Evolutionary conservation across 139 green algal species (phyloP), one percentile per base, ranked within the genome.

Genomic region (Haematococcus sp.): DNA sequence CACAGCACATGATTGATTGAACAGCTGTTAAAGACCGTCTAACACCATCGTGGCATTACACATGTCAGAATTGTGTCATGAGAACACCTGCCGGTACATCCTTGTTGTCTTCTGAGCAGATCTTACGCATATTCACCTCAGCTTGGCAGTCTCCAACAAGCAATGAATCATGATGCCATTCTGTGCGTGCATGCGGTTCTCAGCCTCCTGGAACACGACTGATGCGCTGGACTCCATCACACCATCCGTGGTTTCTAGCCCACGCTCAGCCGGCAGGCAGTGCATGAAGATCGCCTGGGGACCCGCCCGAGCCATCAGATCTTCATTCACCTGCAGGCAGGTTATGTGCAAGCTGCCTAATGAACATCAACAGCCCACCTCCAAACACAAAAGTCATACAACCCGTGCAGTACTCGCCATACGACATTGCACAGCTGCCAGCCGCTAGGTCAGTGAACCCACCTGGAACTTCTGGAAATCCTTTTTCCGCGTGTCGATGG

Each of bases 131-230:
- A 7, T 49, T 49, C 11, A 49, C 33, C 35, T 56, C 32, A 58
- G 31, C 63, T 68, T 68, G 60, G 16, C 16, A 16, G 70, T 76
- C 19, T 32, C 55, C 59, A 63, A 66, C 56, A 90, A 23, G 68
- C 84, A 89, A 74, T 97, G 91, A 58, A 98, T 74, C 89, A 98
- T 91, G 67, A 98, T 85, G 68, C 90, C 93, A 54, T 97, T 98
- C 81, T 98, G 94, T 3, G 94, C 94, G 65, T 97, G 92, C 94
- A 98, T 98, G 68, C 94, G 80, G 87, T 98, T 98, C 83, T 98
- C 94, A 23, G 94, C 94, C 80, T 97, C 71, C 73, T 92, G 88
- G 82, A 98, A 98, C 59, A 98, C 94, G 30, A 97, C 90, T 20
- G 88, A 95, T 73, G 88, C 81, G 2, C 74, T n/a, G 5, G 83